These are phyloP conservation scores for Crinitomyces ghanaensis DNA, from an alignment of 805 yeast species.

Conservation along the genomic window DNA sequence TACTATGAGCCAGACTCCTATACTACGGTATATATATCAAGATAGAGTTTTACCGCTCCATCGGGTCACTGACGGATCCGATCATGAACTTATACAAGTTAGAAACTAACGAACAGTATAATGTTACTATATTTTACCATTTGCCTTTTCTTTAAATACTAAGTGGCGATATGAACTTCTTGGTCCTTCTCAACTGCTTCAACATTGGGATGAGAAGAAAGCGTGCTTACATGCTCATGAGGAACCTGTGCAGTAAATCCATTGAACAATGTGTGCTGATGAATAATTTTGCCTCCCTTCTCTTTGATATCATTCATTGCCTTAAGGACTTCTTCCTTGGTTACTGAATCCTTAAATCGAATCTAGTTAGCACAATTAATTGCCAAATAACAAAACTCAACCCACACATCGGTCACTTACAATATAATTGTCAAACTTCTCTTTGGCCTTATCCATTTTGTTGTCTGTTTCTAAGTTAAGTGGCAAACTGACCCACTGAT, in stretches of 20 bases:
- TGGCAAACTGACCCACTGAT: constrained; percentile 1
- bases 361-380: constrained; percentile 10
- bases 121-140: background rate
- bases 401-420: constrained; percentile 9
- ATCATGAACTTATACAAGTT: no score
- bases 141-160: background rate
- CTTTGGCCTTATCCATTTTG: no score
- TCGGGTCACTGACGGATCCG: background rate
- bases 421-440: constrained; percentile 13
- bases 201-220: constrained; percentile 20
- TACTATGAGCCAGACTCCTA: no score
- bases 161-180: no score
- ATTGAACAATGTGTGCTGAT: constrained; percentile 26
- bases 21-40: no score
- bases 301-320: constrained; percentile 14
- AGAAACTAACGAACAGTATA: no score
- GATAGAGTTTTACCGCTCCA: background rate
- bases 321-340: constrained; percentile 15
- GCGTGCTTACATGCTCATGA: constrained; percentile 18
- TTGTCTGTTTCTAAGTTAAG: background rate
- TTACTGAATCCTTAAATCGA: constrained; percentile 14
- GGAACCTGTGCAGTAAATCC: constrained; percentile 26
- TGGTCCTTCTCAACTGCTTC: constrained; percentile 25
- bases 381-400: background rate
- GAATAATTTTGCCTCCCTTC: constrained; percentile 20